Evolutionary conservation across 441 rosid genomes (phyloP).

Genomic region (Bocquillonia castaneifolia): DNA sequence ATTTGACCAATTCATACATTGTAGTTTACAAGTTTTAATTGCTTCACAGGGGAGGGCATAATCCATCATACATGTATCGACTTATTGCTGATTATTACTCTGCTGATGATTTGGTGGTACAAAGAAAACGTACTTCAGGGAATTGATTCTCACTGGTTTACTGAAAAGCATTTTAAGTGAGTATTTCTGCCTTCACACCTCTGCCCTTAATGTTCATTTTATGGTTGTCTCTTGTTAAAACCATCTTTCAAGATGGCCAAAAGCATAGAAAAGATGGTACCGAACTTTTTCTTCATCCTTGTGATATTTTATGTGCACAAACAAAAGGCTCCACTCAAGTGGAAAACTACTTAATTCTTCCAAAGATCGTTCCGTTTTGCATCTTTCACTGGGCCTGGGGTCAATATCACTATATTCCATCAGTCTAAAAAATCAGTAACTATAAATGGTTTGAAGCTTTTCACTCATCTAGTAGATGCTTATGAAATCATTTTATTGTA

Average conservation of each 20-base stretch:
- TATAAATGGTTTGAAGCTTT: neutral
- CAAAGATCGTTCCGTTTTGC: neutral
- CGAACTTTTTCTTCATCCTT: neutral
- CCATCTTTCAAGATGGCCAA: no score
- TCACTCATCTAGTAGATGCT: neutral
- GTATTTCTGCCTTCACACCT: neutral
- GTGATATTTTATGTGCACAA: neutral
- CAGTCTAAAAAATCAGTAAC: no score
- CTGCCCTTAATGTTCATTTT: neutral
- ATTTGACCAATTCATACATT: neutral
- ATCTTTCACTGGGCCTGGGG: neutral
- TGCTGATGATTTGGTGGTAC: conserved; percentile 86
- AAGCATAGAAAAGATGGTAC: no score
- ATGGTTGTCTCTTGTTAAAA: neutral
- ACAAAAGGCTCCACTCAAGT: neutral
- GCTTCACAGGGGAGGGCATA: conserved; percentile 85
- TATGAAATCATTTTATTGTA: neutral
- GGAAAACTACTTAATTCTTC: neutral
- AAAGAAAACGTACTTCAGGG: conserved; percentile 37
- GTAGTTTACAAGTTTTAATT: neutral
- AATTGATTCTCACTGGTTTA: conserved; percentile 24
- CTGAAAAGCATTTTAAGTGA: conserved; percentile 14
- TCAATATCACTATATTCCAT: neutral
- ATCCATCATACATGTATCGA: conserved; percentile 92
- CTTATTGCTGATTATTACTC: conserved; percentile 96